Conservation (phyloP, 768 basidiomycete genomes). For the Rhizopogon vesiculosus region DNA sequence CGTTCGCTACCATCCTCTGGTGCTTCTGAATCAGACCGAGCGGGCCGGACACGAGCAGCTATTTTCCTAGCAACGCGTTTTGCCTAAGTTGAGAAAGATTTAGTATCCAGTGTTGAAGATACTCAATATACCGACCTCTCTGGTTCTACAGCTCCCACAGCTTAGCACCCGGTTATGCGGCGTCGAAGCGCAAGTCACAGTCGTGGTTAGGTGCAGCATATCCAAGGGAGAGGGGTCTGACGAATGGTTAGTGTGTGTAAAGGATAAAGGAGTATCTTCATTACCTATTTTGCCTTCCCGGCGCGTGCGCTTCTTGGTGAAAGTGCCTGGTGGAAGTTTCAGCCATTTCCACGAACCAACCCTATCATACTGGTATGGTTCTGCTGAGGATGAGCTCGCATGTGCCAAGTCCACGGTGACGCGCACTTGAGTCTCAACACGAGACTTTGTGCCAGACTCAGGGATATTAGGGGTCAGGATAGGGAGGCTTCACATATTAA, state of each 20-base stretch:
- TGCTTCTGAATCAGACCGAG: slow-evolving; percentile 71
- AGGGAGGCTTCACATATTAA: slow-evolving; percentile 49
- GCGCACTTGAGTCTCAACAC: slow-evolving; percentile 94
- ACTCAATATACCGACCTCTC: slow-evolving; percentile 54
- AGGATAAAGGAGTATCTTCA: slow-evolving; percentile 11
- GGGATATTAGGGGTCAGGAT: slow-evolving; percentile 85
- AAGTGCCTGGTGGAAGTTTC: slow-evolving; percentile 71
- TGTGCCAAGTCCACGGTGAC: slow-evolving; percentile 77
- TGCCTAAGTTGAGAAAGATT: slow-evolving; percentile 42
- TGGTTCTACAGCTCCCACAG: slow-evolving; percentile 83
- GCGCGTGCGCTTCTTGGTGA: slow-evolving; percentile 79
- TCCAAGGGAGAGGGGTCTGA: slow-evolving; percentile 66
- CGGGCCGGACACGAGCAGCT: slow-evolving; percentile 76
- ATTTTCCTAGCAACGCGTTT: slow-evolving; percentile 89
- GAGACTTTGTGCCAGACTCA: slow-evolving; percentile 77
- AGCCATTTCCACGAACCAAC: slow-evolving; percentile 92
- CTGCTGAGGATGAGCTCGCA: slow-evolving; percentile 51
- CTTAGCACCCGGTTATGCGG: slow-evolving; percentile 75
- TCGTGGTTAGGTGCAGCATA: slow-evolving; percentile 65
- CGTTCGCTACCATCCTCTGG: slow-evolving; percentile 51
- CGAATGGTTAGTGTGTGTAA: slow-evolving; percentile 15
- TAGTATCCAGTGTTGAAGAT: slow-evolving; percentile 4
- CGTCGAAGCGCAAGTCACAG: slow-evolving; percentile 76
- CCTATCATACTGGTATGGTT: slow-evolving; percentile 65
- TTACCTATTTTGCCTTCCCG: slow-evolving; percentile 81